phyloP scores from a whole-genome alignment of 768 basidiomycete species.

The Lactifluus hygrophoroides region DNA sequence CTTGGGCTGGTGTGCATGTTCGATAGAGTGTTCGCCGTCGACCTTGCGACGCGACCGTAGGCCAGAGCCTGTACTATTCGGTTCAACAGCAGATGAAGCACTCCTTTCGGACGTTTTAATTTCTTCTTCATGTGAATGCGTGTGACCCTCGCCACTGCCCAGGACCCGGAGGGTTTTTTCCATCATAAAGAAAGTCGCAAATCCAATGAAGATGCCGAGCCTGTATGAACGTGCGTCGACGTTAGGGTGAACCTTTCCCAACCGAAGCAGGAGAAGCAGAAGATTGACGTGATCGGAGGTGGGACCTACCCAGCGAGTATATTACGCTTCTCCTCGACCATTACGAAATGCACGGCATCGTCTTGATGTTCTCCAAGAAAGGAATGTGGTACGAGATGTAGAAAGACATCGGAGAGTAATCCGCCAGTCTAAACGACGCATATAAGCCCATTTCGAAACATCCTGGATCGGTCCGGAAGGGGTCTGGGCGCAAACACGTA shows the following conservation, averaged over 20 bases:
- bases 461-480: not conserved
- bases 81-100: constrained; percentile 40
- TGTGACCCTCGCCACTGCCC: constrained; percentile 49
- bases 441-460: not conserved
- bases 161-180: constrained; percentile 85
- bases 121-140: constrained; percentile 51
- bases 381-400: constrained; percentile 85
- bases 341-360: constrained; percentile 61
- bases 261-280: not conserved
- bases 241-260: constrained; percentile 1
- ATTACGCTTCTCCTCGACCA: constrained; percentile 88
- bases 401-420: constrained; percentile 84
- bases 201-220: constrained; percentile 76
- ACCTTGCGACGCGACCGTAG: constrained; percentile 31
- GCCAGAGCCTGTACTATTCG: constrained; percentile 34
- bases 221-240: constrained; percentile 31
- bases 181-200: constrained; percentile 87
- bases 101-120: constrained; percentile 26
- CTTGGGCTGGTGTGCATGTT: constrained; percentile 21
- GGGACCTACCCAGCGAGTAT: constrained; percentile 71
- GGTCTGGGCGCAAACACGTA: constrained; percentile 30
- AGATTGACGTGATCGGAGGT: constrained; percentile 1
- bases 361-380: constrained; percentile 86
- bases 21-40: constrained; percentile 21
- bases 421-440: constrained; percentile 60